Evolutionary conservation across 129 eudicot genomes (phyloP).

Genomic region (Glebionis coronaria): DNA sequence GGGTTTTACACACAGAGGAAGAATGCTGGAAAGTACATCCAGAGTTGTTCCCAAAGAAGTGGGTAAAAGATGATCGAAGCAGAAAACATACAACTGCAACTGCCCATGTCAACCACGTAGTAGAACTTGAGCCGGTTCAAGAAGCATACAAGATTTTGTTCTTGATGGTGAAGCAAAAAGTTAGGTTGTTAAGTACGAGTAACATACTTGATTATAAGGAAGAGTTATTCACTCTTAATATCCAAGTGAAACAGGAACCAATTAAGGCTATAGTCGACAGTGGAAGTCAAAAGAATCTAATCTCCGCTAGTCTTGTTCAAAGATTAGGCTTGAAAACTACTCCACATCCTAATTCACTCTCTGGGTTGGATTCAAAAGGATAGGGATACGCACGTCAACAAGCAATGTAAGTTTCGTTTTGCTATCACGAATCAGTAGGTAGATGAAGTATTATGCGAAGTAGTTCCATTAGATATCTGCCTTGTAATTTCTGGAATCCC

Average conservation of each 20-base stretch:
- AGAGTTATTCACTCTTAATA: not conserved
- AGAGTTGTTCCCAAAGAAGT: not conserved
- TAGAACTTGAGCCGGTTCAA: not conserved
- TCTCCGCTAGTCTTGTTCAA: too few relatives aligned
- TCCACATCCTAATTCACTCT: not conserved
- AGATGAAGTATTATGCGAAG: not conserved
- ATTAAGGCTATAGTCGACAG: too few relatives aligned
- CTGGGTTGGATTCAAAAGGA: not conserved
- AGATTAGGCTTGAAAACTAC: too few relatives aligned
- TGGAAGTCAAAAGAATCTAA: not conserved
- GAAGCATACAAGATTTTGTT: not conserved
- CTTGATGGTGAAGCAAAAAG: not conserved
- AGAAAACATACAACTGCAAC: not conserved
- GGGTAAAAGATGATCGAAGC: not conserved
- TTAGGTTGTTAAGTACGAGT: not conserved
- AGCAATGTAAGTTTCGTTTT: not conserved
- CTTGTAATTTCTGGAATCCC: not conserved
- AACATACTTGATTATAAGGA: not conserved
- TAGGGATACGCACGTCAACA: not conserved
- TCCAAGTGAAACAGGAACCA: too few relatives aligned
- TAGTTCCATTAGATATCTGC: not conserved
- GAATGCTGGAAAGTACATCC: not conserved
- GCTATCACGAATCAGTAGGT: not conserved
- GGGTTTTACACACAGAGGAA: not conserved
- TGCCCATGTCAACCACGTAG: not conserved